Conservation (phyloP, 257 asterid species). For the Nicotiana knightiana region DNA sequence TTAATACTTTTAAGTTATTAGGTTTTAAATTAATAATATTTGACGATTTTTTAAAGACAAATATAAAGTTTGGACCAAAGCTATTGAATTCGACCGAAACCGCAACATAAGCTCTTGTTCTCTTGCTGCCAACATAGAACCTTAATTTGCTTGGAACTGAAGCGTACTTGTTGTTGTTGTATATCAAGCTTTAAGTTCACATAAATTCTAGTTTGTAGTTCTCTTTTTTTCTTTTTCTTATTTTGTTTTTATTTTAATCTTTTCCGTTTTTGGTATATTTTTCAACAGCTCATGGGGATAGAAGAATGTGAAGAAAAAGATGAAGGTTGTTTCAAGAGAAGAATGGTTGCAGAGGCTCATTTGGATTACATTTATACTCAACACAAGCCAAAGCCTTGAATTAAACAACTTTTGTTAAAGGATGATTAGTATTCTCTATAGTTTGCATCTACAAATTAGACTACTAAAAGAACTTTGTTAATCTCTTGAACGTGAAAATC, state of each 20-base stretch:
- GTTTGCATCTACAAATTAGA: not conserved
- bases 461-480: not conserved
- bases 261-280: not conserved
- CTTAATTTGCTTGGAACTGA: no score
- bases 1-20: no score
- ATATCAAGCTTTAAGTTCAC: not conserved
- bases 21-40: no score
- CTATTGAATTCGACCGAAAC: no score
- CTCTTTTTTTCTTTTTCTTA: no score
- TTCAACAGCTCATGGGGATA: conserved; percentile 11
- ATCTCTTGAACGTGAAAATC: not conserved
- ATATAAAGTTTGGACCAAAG: no score
- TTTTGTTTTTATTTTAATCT: not conserved
- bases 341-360: conserved; percentile 22
- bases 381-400: conserved; percentile 12
- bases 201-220: no score
- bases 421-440: not conserved
- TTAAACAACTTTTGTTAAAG: not conserved
- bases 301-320: conserved; percentile 15
- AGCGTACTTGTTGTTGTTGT: no score
- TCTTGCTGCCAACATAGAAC: no score
- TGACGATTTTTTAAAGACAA: no score
- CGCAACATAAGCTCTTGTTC: no score
- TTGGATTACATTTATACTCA: conserved; percentile 20
- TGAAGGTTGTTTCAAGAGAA: conserved; percentile 6